Evolutionary conservation across 2,329 filamentous ascomycete genomes (phyloP).

Genomic region (Curvularia sp.): DNA sequence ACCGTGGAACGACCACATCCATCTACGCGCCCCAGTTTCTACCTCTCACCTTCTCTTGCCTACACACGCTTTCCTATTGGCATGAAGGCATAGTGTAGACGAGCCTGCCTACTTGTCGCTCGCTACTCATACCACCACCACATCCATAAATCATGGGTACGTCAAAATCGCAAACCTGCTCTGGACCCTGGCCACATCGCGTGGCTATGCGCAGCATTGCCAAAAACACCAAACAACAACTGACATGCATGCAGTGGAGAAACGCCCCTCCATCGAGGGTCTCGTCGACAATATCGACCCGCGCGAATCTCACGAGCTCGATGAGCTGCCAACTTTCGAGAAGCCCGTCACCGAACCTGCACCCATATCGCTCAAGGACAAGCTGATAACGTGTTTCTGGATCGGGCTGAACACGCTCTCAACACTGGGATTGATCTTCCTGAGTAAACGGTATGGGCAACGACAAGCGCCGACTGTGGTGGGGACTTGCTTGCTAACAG

Average conservation of each 20-base stretch:
- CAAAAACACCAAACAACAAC: slow-evolving; percentile 6
- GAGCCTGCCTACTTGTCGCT: slow-evolving; percentile 27
- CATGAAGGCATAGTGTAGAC: slow-evolving; percentile 38
- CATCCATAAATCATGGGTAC: slow-evolving; percentile 37
- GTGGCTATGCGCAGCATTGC: background rate
- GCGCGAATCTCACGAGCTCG: slow-evolving; percentile 42
- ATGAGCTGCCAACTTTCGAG: slow-evolving; percentile 47
- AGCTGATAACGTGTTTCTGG: slow-evolving; percentile 50
- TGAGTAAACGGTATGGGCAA: slow-evolving; percentile 53
- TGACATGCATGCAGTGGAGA: slow-evolving; percentile 44
- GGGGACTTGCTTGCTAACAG: slow-evolving; percentile 35
- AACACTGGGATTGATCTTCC: slow-evolving; percentile 54
- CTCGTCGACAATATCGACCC: slow-evolving; percentile 50
- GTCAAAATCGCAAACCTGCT: slow-evolving; percentile 14
- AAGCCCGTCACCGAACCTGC: slow-evolving; percentile 33
- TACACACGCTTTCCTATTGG: slow-evolving; percentile 17
- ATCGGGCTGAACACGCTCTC: slow-evolving; percentile 55
- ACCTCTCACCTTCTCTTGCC: background rate
- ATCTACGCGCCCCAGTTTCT: slow-evolving; percentile 2
- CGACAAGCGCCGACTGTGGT: background rate
- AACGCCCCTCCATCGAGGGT: slow-evolving; percentile 48
- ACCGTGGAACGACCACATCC: background rate
- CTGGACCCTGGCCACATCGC: slow-evolving; percentile 6
- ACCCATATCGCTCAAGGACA: slow-evolving; percentile 45
- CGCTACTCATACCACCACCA: slow-evolving; percentile 27